Evolutionary conservation across 495 filamentous ascomycete genomes (phyloP), one percentile per base, ranked within the genome.

Genomic region (Neurospora sp.): DNA sequence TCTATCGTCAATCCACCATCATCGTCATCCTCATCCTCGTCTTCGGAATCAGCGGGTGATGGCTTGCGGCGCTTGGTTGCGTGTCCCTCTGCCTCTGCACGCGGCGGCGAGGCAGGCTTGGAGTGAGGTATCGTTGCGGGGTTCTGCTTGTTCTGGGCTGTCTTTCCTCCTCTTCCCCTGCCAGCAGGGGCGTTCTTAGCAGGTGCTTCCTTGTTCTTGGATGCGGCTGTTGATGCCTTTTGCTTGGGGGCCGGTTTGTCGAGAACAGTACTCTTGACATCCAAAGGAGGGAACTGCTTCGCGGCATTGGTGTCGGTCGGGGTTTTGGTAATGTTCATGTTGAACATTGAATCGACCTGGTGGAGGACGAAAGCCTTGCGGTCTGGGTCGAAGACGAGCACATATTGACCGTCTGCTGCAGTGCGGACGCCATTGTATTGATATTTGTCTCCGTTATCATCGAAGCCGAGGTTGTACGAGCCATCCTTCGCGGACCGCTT

Each of bases 281-380:
- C 80, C 28, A 86, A 79, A 7, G 84, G 85, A 4, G 83, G 79
- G 74, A 82, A 81, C 70, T 84, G 78, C 70, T 81, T 80, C 39
- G 84, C 82, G 72, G 77, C 73, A 43, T 82, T 78, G 72, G 73
- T 77, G 69, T 83, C 83, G 70, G 77, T 80, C 1, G 85, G 85
- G 5, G 81, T 85, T 37, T 80, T 79, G 24, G 84, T 83, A 24
- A 88, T 76, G 75, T 88, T 88, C 87, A 89, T 88, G 76, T 88
- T 83, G 79, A 89, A 89, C 69, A 83, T 84, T n/a, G 86, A 88
- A 74, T 89, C 86, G 40, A 89, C 79, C 48, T 82, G 83, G 78
- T 89, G 85, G n/a, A 89, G 80, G 48, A 89, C 82, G 76, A 88
- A 87, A 70, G 83, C 85, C 74, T 89, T 81, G 75, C 84, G 85